A percentile compares a stretch with the other conserved stretches of the same genome.
Conservation (phyloP, 2,329 filamentous ascomycete species). For the Monosporascus sp. region DNA sequence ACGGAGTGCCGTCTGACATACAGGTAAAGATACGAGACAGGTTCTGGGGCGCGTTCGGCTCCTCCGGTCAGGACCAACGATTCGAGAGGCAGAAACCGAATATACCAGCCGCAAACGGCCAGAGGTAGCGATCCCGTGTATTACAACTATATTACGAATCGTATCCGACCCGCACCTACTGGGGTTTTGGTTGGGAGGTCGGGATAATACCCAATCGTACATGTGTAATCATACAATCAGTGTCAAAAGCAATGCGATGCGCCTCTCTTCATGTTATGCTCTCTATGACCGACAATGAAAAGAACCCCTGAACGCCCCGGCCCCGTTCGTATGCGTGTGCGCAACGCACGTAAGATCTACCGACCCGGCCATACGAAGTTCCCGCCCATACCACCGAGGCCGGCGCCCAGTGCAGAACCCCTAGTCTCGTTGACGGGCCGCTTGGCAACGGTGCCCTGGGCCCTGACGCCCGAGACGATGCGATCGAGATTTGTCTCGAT, state of each 20-base stretch:
- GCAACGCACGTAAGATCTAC: constrained; percentile 1
- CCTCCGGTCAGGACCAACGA: constrained; percentile 20
- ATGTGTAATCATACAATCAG: constrained; percentile 2
- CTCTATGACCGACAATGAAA: neutral
- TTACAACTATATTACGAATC: constrained; percentile 9
- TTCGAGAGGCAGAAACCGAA: constrained; percentile 16
- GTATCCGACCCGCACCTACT: constrained; percentile 16
- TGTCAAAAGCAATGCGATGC: neutral
- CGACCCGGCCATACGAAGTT: constrained; percentile 51
- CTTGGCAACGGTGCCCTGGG: constrained; percentile 73
- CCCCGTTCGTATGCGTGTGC: constrained; percentile 8
- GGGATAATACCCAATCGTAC: constrained; percentile 20
- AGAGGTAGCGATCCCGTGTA: constrained; percentile 7
- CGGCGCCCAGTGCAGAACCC: constrained; percentile 38
- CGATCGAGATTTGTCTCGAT: constrained; percentile 86
- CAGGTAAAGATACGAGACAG: constrained; percentile 30
- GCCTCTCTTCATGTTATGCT: constrained; percentile 11
- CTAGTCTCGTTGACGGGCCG: constrained; percentile 68
- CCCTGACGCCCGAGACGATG: constrained; percentile 78
- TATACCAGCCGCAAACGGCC: constrained; percentile 6
- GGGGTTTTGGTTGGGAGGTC: constrained; percentile 25
- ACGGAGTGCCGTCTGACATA: constrained; percentile 3
- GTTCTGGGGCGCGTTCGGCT: constrained; percentile 32
- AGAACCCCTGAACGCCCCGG: constrained; percentile 8
- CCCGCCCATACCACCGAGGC: constrained; percentile 50